These are phyloP conservation scores for Phaeosphaeria sp. DNA, from an alignment of 2,329 filamentous ascomycete genomes.

Conservation along the genomic window DNA sequence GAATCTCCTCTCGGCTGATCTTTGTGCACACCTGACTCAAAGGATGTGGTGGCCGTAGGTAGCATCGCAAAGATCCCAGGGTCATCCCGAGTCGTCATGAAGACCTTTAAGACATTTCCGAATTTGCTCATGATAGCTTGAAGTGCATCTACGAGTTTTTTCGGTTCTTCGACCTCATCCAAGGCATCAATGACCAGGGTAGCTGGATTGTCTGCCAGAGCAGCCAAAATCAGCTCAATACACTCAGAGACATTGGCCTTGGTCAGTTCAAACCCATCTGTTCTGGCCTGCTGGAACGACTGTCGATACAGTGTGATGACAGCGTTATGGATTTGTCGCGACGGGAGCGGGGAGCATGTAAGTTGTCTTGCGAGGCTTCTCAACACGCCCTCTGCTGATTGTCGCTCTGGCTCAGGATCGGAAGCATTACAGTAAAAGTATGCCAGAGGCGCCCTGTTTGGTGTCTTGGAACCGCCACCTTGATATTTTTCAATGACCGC, in stretches of 20 bases:
- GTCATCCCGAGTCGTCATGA: no score
- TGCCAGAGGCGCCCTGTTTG: neutral
- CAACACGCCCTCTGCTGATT: neutral
- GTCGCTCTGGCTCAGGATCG: neutral
- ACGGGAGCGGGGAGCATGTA: neutral
- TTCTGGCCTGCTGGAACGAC: neutral
- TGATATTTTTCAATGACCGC: no score
- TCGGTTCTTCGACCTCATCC: slow-evolving; percentile 1
- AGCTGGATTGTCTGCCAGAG: neutral
- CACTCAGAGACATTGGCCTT: neutral
- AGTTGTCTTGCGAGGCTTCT: neutral
- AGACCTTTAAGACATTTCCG: no score
- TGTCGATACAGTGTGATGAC: neutral
- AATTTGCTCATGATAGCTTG: no score
- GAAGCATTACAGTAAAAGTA: neutral
- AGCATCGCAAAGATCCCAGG: no score
- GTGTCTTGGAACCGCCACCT: neutral
- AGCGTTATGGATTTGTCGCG: neutral
- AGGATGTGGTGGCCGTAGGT: no score
- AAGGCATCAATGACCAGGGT: neutral
- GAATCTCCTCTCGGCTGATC: no score
- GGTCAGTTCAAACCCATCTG: neutral
- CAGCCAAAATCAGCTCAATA: neutral
- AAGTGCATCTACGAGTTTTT: no score
- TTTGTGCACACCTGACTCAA: no score